phyloP scores from a whole-genome alignment of 2,329 filamentous ascomycete species.

The Ascochyta rabiei region DNA sequence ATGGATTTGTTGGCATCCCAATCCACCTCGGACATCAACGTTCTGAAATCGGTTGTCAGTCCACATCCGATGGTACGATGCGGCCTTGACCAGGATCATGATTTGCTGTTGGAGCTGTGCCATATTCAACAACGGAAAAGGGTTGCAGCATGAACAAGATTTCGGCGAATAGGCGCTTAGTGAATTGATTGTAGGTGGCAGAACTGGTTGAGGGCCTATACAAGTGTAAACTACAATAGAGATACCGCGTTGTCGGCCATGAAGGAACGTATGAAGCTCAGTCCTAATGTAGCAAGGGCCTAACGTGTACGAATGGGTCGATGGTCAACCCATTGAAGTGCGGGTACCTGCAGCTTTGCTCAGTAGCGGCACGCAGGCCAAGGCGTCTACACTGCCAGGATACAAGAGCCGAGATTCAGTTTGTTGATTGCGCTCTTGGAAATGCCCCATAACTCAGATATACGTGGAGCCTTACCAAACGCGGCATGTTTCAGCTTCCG shows the following conservation, averaged over 20 bases:
- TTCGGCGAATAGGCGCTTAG: background rate
- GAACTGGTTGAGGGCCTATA: background rate
- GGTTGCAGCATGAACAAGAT: background rate
- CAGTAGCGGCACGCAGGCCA: background rate
- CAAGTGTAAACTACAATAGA: background rate
- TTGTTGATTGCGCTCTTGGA: background rate
- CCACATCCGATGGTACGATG: background rate
- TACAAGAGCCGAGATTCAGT: background rate
- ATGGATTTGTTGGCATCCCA: background rate
- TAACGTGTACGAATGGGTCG: background rate
- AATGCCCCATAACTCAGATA: background rate
- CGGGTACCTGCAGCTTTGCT: conserved; percentile 10
- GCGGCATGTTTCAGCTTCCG: conserved; percentile 7
- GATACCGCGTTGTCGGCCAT: background rate
- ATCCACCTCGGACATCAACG: background rate
- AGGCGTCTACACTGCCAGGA: background rate
- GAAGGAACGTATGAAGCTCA: background rate
- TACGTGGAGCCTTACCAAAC: background rate
- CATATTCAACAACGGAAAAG: background rate
- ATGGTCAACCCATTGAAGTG: background rate
- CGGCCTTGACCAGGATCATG: background rate
- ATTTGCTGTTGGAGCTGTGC: background rate
- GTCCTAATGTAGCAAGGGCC: background rate
- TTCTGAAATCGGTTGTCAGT: background rate
- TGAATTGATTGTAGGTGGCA: background rate